A percentile compares a stretch with the other conserved stretches of the same genome.
These are phyloP conservation scores for Crithidia sp. DNA, from an alignment of 208 protist species.

Conservation along the genomic window DNA sequence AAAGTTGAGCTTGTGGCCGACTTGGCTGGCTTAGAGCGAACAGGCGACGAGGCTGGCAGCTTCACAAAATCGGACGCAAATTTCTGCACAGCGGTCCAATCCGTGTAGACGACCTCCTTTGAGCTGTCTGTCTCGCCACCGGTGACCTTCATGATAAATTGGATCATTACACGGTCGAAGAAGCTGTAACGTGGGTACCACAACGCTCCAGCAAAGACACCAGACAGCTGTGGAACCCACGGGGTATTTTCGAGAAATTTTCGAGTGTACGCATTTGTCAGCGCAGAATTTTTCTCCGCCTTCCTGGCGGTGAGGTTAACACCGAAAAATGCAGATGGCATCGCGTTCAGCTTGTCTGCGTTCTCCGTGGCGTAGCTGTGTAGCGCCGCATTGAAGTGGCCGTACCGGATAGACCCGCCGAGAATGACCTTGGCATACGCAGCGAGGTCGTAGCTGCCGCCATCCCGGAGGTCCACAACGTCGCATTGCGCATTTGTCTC, in stretches of 20 bases:
- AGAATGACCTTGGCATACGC: slow-evolving; percentile 27
- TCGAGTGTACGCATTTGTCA: slow-evolving; percentile 32
- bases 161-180: slow-evolving; percentile 33
- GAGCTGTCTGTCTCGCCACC: slow-evolving; percentile 30
- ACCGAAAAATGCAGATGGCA: slow-evolving; percentile 29
- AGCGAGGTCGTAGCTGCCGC: slow-evolving; percentile 6
- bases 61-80: slow-evolving; percentile 14
- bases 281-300: slow-evolving; percentile 16
- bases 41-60: neutral
- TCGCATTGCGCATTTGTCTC: slow-evolving; percentile 5
- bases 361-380: slow-evolving; percentile 7
- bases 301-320: slow-evolving; percentile 33
- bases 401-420: slow-evolving; percentile 25
- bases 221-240: slow-evolving; percentile 24
- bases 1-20: neutral
- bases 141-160: slow-evolving; percentile 34
- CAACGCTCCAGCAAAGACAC: slow-evolving; percentile 34
- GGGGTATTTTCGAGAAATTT: slow-evolving; percentile 15
- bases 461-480: slow-evolving; percentile 5
- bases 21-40: neutral
- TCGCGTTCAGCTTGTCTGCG: slow-evolving; percentile 16
- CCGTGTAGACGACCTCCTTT: slow-evolving; percentile 32
- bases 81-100: slow-evolving; percentile 20
- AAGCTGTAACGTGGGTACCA: slow-evolving; percentile 32
- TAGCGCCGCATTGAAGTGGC: slow-evolving; percentile 15